A percentile compares a stretch with the other conserved stretches of the same genome.
Evolutionary conservation across 2,329 filamentous ascomycete species (phyloP).

Genomic region (Colletotrichum costaricense): DNA sequence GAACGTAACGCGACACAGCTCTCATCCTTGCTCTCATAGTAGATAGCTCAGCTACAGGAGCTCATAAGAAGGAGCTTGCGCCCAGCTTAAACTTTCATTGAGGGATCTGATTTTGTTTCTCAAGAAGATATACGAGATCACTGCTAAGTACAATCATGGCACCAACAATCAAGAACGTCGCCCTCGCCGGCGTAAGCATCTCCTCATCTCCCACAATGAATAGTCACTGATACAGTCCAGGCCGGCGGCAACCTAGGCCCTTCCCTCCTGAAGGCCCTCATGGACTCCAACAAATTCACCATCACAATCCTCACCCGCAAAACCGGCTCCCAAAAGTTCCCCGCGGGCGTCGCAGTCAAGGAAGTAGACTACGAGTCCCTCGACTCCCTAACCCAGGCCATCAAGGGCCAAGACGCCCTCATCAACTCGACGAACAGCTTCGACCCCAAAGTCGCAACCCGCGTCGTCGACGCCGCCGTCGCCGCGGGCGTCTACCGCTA

Average conservation of each 20-base stretch:
- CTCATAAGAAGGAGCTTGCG: conserved; percentile 6
- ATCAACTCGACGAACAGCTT: conserved; percentile 48
- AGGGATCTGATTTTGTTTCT: background rate
- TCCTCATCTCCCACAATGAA: background rate
- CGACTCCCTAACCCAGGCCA: conserved; percentile 59
- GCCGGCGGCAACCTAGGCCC: conserved; percentile 49
- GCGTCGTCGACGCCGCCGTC: conserved; percentile 65
- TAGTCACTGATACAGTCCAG: conserved; percentile 6
- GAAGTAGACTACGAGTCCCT: conserved; percentile 60
- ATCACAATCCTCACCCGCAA: conserved; percentile 66
- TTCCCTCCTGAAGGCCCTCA: conserved; percentile 44
- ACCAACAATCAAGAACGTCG: conserved; percentile 48
- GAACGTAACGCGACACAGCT: background rate
- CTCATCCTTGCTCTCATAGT: background rate
- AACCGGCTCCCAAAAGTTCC: conserved; percentile 49
- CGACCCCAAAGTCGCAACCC: conserved; percentile 56
- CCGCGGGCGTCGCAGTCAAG: conserved; percentile 53
- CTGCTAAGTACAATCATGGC: conserved; percentile 14
- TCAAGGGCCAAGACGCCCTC: conserved; percentile 68
- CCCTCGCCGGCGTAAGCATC: conserved; percentile 47
- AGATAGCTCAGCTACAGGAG: background rate
- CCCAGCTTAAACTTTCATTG: background rate
- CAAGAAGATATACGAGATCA: background rate
- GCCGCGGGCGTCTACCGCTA: conserved; percentile 71
- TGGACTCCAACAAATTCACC: conserved; percentile 49